Evolutionary conservation across 1,284 basidiomycete species (phyloP).

Genomic region (Ceratorhiza oryzae-sativae): DNA sequence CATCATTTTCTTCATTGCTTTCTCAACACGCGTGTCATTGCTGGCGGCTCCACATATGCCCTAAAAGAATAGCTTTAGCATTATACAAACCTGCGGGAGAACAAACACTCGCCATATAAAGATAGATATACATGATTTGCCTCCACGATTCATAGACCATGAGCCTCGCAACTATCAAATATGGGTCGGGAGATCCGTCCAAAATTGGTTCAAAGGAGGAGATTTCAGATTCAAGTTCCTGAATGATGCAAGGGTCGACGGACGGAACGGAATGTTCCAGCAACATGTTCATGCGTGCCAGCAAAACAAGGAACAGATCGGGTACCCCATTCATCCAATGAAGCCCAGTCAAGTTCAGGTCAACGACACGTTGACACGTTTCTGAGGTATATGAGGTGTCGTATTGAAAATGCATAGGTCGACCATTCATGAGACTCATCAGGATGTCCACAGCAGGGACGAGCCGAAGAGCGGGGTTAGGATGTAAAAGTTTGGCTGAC

Average conservation of each 20-base stretch:
- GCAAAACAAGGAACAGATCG: constrained; percentile 1
- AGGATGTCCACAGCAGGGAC: neutral
- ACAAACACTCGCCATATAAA: neutral
- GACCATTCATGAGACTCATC: neutral
- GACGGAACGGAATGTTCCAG: neutral
- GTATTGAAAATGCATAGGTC: constrained; percentile 18
- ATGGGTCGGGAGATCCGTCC: neutral
- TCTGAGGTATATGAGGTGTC: neutral
- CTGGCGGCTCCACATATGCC: constrained; percentile 7
- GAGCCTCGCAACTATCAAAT: constrained; percentile 9
- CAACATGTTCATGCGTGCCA: constrained; percentile 16
- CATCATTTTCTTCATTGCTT: neutral
- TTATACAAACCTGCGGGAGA: too few relatives aligned
- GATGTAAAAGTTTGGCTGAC: neutral
- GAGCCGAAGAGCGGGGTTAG: neutral
- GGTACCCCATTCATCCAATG: constrained; percentile 21
- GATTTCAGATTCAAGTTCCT: constrained; percentile 5
- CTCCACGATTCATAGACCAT: constrained; percentile 21
- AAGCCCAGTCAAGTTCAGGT: neutral
- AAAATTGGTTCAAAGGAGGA: neutral
- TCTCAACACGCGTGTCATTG: constrained; percentile 6
- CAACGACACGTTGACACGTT: neutral
- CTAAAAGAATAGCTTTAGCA: neutral
- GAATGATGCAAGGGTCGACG: neutral
- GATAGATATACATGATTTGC: constrained; percentile 1